phyloP scores from a whole-genome alignment of 225 moss, liverwort and hornwort genomes.

The Straminergon stramineum region DNA sequence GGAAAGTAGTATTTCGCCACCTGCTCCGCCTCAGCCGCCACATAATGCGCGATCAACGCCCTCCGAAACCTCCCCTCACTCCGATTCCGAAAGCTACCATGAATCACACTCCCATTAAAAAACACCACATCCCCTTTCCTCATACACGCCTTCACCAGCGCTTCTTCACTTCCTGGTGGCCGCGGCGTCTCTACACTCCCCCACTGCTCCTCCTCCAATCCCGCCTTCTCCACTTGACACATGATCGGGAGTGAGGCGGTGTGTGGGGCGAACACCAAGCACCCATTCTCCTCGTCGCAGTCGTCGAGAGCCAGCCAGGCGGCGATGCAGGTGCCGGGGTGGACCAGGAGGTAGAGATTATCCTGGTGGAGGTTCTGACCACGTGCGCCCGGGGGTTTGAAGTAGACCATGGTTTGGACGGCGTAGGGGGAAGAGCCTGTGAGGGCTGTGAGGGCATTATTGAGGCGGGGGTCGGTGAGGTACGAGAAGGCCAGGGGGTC shows the following conservation, averaged over 20 bases:
- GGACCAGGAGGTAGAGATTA: slow-evolving; percentile 23
- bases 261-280: slow-evolving; percentile 26
- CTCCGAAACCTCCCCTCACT: slow-evolving; percentile 14
- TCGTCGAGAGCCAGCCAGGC: slow-evolving; percentile 40
- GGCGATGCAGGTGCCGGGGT: slow-evolving; percentile 30
- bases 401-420: slow-evolving; percentile 45
- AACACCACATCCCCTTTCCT: slow-evolving; percentile 18
- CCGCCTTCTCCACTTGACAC: slow-evolving; percentile 1
- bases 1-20: slow-evolving; percentile 36
- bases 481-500: slow-evolving; percentile 11
- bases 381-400: slow-evolving; percentile 31
- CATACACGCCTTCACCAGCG: background rate
- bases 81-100: slow-evolving; percentile 20
- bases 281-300: slow-evolving; percentile 31
- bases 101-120: slow-evolving; percentile 28
- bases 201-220: slow-evolving; percentile 20
- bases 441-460: background rate
- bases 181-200: slow-evolving; percentile 12
- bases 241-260: slow-evolving; percentile 10
- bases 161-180: background rate
- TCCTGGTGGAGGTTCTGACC: slow-evolving; percentile 42
- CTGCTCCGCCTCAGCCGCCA: slow-evolving; percentile 13
- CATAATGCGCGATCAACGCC: slow-evolving; percentile 24
- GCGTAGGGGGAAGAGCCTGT: slow-evolving; percentile 1
- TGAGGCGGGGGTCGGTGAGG: slow-evolving; percentile 23